Percentiles rank a stretch among this genome's conserved stretches.
Conservation (phyloP, 2,329 filamentous ascomycete species). For the Aureobasidium pullulans region DNA sequence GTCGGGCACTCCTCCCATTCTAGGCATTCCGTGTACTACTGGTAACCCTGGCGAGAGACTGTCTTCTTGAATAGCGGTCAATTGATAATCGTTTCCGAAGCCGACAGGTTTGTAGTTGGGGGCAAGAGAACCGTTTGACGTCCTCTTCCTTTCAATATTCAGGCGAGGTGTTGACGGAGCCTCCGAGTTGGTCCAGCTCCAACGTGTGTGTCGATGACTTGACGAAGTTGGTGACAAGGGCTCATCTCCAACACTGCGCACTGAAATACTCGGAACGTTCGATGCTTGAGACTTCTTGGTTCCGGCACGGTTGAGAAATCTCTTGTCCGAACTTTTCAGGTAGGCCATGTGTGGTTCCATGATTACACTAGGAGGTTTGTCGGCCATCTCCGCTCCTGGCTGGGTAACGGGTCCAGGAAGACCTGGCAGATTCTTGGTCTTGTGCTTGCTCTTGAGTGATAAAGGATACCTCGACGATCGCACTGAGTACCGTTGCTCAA, state of each 20-base stretch:
- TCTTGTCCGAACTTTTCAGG: not conserved
- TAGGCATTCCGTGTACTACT: not conserved
- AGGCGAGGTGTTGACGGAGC: slow-evolving; percentile 23
- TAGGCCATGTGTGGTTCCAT: slow-evolving; percentile 13
- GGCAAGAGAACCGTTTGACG: slow-evolving; percentile 1
- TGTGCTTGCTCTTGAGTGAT: slow-evolving; percentile 4
- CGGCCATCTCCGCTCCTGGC: slow-evolving; percentile 3
- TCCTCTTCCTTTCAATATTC: slow-evolving; percentile 10
- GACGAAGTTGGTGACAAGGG: not conserved
- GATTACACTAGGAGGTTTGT: slow-evolving; percentile 4
- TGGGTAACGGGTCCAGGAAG: slow-evolving; percentile 7
- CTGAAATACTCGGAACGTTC: slow-evolving; percentile 7
- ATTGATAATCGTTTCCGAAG: not conserved
- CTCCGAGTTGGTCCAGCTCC: slow-evolving; percentile 24
- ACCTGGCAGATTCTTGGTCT: not conserved
- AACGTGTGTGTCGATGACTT: slow-evolving; percentile 14
- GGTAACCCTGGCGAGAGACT: not conserved
- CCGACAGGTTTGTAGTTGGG: slow-evolving; percentile 7
- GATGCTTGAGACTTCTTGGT: not conserved
- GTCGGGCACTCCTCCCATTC: not conserved
- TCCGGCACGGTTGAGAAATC: not conserved
- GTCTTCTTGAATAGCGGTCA: slow-evolving; percentile 2
- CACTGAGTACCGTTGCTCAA: slow-evolving; percentile 17
- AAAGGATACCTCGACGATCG: slow-evolving; percentile 11
- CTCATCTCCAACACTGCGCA: slow-evolving; percentile 6